Base-by-base conservation (phyloP, 371 early-diverging fungal genomes). In the Rhizopus stolonifer region DNA sequence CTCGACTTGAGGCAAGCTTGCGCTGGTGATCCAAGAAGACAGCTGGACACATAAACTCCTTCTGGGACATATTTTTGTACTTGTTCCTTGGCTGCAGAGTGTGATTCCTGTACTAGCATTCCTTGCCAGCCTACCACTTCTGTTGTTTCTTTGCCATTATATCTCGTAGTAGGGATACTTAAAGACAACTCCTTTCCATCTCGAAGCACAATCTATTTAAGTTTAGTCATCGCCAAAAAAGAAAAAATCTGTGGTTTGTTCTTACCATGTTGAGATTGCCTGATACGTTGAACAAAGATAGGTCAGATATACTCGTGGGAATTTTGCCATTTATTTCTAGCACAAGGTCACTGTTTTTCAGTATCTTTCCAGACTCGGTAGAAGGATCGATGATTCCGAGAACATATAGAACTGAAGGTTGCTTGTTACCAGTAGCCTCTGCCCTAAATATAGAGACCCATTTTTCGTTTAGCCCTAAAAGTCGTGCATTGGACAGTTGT, bases 121-220 rank as follows among this genome's bases (percentile, higher is more conserved):
- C 96, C 95, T 10, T 87, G 87, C 95, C 96, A 95, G 11, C 86
- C 75, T 18, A 94, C 76, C 14, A 92, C 70, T 11, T 79, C 74
- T 9, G 72, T 71, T 1, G 84, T 83, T 42, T 79, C 84, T 24
- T 77, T 74, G 4, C 81, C 84, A 38, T 75, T 58, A 47, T 83
- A 60, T 18, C 57, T 56, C 7, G 74, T 72, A 0, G 91, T 84
- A 14, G 82, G 80, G 9, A 90, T 81, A 4, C 43, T 21, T 5
- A 88, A 15, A 17, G 54, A 42, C 42, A 77, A 1, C 49, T 64
- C 74, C 49, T 71, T 61, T 18, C 82, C 78, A 49, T 87, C 81
- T 17, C 86, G 82, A 36, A 87, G 53, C 8, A 88, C 70, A 3
- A 72, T 77, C 72, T 79, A 56, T 21, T 48, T 29, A 29, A 29